Evolutionary conservation across 352 stramenopile genomes (phyloP).

Genomic region (Lagenidium giganteum): DNA sequence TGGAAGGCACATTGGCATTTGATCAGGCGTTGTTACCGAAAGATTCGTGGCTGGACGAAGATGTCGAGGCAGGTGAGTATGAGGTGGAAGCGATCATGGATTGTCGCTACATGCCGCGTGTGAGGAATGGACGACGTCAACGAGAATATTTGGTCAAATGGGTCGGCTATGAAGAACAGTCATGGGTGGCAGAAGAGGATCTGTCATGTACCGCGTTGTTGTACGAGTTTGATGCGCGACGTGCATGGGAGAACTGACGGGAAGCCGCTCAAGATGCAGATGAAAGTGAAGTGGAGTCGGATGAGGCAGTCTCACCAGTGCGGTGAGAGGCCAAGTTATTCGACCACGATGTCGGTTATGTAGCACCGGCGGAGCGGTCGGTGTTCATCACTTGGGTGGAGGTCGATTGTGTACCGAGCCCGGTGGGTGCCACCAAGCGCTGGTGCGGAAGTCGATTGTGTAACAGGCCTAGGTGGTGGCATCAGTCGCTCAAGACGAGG

Average conservation of each 20-base stretch:
- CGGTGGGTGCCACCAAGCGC: no score
- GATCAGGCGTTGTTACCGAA: constrained; percentile 7
- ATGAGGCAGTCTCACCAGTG: no score
- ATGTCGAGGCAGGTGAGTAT: constrained; percentile 4
- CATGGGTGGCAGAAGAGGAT: constrained; percentile 1
- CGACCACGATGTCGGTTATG: no score
- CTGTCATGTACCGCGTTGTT: constrained; percentile 4
- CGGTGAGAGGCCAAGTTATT: no score
- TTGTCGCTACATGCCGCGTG: neutral
- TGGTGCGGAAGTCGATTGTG: no score
- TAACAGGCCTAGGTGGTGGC: no score
- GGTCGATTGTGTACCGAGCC: no score
- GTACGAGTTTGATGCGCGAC: constrained; percentile 11
- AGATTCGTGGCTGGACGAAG: constrained; percentile 7
- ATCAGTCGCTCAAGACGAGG: no score
- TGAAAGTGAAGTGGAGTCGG: constrained; percentile 3
- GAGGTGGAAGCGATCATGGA: constrained; percentile 12
- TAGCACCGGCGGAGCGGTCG: no score
- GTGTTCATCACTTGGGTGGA: no score
- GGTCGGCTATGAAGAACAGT: constrained; percentile 1
- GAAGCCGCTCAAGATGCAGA: constrained; percentile 6
- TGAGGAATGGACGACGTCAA: constrained; percentile 9
- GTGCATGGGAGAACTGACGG: neutral
- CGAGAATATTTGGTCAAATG: constrained; percentile 25
- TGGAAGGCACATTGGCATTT: neutral